Evolutionary conservation across 768 basidiomycete species (phyloP).

Genomic region (Xanthoconium purpureum): DNA sequence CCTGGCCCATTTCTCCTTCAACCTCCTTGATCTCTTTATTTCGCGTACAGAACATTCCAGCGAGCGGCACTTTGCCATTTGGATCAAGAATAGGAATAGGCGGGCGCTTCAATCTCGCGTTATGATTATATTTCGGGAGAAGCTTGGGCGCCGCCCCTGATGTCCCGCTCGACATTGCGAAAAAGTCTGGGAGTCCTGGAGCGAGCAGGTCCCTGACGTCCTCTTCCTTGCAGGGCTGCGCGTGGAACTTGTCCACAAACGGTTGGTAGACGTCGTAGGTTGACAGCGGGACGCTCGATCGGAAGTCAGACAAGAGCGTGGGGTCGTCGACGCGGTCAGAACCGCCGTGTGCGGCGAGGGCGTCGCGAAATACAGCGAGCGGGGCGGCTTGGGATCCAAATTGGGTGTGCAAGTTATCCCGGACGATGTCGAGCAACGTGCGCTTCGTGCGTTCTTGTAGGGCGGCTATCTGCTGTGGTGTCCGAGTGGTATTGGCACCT

Average conservation of each 20-base stretch:
- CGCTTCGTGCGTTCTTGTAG: not conserved
- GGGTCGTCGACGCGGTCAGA: not conserved
- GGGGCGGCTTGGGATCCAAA: not conserved
- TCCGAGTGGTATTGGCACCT: not conserved
- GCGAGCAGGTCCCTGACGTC: conserved; percentile 16
- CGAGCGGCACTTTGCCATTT: not conserved
- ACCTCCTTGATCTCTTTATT: not conserved
- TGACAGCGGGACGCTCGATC: not conserved
- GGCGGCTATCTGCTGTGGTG: not conserved
- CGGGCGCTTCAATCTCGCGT: not conserved
- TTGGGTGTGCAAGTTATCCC: conserved; percentile 6
- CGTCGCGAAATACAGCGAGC: conserved; percentile 10
- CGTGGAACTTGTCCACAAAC: conserved; percentile 12
- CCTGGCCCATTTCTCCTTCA: not conserved
- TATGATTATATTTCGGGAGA: conserved; percentile 10
- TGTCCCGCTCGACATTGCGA: conserved; percentile 14
- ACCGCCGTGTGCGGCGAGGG: not conserved
- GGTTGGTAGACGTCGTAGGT: conserved; percentile 16
- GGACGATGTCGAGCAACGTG: not conserved
- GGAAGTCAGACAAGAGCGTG: not conserved
- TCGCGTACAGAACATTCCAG: not conserved
- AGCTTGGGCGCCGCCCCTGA: conserved; percentile 7
- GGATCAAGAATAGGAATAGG: not conserved
- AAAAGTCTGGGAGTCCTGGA: conserved; percentile 14
- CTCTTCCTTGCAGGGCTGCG: conserved; percentile 14